Base-by-base conservation (phyloP, 2,329 filamentous ascomycete species). In the Stromatinia cepivora region DNA sequence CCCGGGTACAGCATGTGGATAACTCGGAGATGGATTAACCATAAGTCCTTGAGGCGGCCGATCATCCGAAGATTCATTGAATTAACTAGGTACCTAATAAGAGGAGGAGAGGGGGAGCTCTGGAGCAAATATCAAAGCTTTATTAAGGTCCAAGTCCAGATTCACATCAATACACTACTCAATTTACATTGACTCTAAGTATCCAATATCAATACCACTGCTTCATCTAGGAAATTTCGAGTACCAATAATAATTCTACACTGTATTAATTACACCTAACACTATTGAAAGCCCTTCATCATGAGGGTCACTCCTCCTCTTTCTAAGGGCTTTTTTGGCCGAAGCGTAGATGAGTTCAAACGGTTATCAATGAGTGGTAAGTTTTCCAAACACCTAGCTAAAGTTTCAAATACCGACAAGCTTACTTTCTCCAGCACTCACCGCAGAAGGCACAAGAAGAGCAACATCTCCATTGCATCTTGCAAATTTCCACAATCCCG, bases 361-460 rank as follows among this genome's bases (percentile, higher is more conserved):
- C 82, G 87, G 56, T 81, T 86, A 54, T 83, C 86, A 2, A 80
- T 81, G 28, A 85, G 89, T 73, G 84, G 87, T 88, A 80, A 10
- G 79, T 17, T 39, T 46, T 48, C 48, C 25, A 34, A 34, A 53
- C 17, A 42, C 39, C 39, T 4, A 34, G 20, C 45, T 36, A 17
- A 15, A 28, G 42, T 62, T n/a, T 62, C 72, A 56, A 71, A 66
- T 70, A 46, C 69, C 69, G 15, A 56, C 69, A 72, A 39, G 70
- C 64, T 52, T 42, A 70, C 59, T 71, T 46, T 69, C 31, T 65
- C 66, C 77, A 93, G 92, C 87, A 50, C 79, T 92, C 73, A 90
- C 86, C 66, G 83, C 91, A 74, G 90, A 94, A 80, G 89, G 86
- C 63, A 83, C 93, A 75, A 88, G 87, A 73, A 85, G 85, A 36